A percentile compares a stretch with the other conserved stretches of the same genome.
Conservation (phyloP, 805 yeast species). For the Myxozyma kluyveri region DNA sequence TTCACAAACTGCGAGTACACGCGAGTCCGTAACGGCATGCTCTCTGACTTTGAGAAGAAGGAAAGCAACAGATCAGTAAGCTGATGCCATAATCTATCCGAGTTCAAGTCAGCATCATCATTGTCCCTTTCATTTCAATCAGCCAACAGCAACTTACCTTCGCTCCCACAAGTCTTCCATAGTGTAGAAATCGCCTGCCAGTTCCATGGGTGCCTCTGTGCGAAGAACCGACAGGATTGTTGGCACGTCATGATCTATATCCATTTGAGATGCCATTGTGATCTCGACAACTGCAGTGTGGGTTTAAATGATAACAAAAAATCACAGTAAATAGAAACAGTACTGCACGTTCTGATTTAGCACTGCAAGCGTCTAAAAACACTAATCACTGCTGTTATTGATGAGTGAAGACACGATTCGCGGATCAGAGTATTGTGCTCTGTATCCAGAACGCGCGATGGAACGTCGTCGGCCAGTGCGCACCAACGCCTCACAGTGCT, state of each 20-base stretch:
- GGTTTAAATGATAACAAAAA: neutral
- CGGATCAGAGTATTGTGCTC: too few species aligned
- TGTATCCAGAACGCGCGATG: too few species aligned
- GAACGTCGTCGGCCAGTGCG: too few species aligned
- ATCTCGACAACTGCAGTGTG: neutral
- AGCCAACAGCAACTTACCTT: conserved; percentile 42
- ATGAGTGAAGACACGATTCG: too few species aligned
- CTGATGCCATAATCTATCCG: conserved; percentile 79
- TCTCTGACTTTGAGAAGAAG: conserved; percentile 56
- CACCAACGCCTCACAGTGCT: too few species aligned
- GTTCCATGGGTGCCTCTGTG: conserved; percentile 61
- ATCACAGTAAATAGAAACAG: neutral
- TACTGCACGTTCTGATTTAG: too few species aligned
- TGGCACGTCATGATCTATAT: conserved; percentile 42
- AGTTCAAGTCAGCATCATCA: neutral
- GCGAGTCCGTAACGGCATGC: conserved; percentile 57
- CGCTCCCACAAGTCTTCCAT: conserved; percentile 85
- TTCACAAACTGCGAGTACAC: conserved; percentile 69
- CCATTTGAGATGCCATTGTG: conserved; percentile 29
- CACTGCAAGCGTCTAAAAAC: too few species aligned
- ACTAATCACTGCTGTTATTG: too few species aligned
- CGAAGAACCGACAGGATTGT: conserved; percentile 60
- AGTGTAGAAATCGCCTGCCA: conserved; percentile 58
- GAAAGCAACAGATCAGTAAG: conserved; percentile 64
- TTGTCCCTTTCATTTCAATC: neutral